These are phyloP conservation scores for Cotoneaster glaucophyllus DNA, from an alignment of 306 rosid genomes.

Conservation along the genomic window DNA sequence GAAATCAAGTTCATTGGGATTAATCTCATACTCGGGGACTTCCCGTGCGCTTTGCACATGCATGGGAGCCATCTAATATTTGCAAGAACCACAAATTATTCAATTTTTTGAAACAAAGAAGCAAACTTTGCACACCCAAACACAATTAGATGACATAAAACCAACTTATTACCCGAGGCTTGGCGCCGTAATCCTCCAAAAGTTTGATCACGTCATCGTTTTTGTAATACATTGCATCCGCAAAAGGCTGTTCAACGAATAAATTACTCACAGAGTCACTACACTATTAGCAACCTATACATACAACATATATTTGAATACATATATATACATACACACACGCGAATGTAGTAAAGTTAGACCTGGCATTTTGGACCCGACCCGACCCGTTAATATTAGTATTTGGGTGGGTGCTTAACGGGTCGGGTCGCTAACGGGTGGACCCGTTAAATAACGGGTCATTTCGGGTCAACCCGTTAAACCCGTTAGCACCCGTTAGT, in stretches of 20 bases:
- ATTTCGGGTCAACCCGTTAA: no score
- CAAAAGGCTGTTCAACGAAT: constrained; percentile 62
- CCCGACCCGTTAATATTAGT: no score
- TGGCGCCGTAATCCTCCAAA: constrained; percentile 80
- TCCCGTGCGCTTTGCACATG: constrained; percentile 66
- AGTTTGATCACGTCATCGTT: constrained; percentile 67
- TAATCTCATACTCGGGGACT: constrained; percentile 88
- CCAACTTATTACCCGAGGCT: constrained; percentile 46
- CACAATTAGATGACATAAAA: background rate
- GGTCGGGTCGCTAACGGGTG: no score
- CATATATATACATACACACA: no score
- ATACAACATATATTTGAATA: background rate
- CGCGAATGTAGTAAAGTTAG: background rate
- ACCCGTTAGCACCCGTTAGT: no score
- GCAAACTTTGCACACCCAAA: background rate
- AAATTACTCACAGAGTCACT: background rate
- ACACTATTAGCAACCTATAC: background rate
- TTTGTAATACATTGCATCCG: constrained; percentile 83
- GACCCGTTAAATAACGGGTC: no score
- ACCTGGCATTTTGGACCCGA: no score
- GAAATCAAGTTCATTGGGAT: constrained; percentile 81
- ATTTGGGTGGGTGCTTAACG: no score
- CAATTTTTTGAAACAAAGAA: background rate
- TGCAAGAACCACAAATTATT: constrained; percentile 3
- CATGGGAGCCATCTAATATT: constrained; percentile 75